Evolutionary conservation across 2,329 filamentous ascomycete genomes (phyloP).

Genomic region (Coccinonectria pachysandricola): DNA sequence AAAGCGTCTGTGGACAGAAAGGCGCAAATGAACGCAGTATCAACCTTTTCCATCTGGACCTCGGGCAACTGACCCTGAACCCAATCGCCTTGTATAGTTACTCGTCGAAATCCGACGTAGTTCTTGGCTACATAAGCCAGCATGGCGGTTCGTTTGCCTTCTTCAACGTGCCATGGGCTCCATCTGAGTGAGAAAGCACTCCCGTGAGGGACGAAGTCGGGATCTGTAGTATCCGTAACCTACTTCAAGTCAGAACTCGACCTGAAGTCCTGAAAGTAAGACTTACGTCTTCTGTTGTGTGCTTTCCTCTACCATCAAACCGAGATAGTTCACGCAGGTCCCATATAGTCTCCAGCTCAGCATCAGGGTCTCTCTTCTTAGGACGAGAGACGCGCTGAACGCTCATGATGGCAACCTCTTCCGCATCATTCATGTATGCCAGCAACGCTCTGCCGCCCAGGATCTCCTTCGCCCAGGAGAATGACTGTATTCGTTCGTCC

Average conservation of each 20-base stretch:
- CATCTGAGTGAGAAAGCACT: constrained; percentile 43
- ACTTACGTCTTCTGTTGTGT: constrained; percentile 24
- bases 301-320: constrained; percentile 38
- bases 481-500: constrained; percentile 38
- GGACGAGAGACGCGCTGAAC: constrained; percentile 29
- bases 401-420: constrained; percentile 40
- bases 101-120: constrained; percentile 44
- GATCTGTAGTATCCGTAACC: constrained; percentile 28
- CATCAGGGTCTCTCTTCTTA: constrained; percentile 10
- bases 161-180: constrained; percentile 39
- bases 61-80: constrained; percentile 23
- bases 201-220: constrained; percentile 37
- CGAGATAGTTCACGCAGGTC: constrained; percentile 38
- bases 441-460: constrained; percentile 33
- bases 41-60: constrained; percentile 29
- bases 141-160: constrained; percentile 28
- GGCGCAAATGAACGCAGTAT: constrained; percentile 39
- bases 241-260: constrained; percentile 10
- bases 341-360: constrained; percentile 31
- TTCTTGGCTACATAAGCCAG: constrained; percentile 41
- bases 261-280: neutral
- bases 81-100: constrained; percentile 32
- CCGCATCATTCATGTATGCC: constrained; percentile 40
- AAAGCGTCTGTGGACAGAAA: constrained; percentile 42
- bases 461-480: constrained; percentile 42